Percentiles rank a stretch among this genome's conserved stretches.
Evolutionary conservation across 805 yeast species (phyloP).

Genomic region (Candida alai): DNA sequence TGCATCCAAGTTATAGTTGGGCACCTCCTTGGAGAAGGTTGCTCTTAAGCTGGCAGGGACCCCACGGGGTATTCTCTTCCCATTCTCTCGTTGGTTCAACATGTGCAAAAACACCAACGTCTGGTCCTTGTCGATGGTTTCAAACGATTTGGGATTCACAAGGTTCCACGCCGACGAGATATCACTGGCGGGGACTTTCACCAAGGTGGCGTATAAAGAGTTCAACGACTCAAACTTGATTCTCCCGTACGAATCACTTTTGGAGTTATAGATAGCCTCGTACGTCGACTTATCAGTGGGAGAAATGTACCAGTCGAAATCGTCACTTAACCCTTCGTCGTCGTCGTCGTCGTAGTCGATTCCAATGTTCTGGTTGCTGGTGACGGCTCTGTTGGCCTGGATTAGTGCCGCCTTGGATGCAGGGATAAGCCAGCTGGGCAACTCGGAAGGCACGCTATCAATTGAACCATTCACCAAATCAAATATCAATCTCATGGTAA

Average conservation of each 20-base stretch:
- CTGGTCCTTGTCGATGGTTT: constrained; percentile 91
- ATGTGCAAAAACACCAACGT: constrained; percentile 85
- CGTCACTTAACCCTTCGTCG: constrained; percentile 63
- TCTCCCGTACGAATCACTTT: constrained; percentile 76
- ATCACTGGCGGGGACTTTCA: constrained; percentile 77
- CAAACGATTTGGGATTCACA: constrained; percentile 84
- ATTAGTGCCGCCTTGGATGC: constrained; percentile 81
- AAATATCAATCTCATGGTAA: constrained; percentile 92
- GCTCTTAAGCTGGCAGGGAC: constrained; percentile 93
- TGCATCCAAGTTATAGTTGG: constrained; percentile 59
- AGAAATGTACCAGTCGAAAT: constrained; percentile 95
- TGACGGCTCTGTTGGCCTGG: constrained; percentile 76
- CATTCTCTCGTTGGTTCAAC: constrained; percentile 82
- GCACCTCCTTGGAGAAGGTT: constrained; percentile 81
- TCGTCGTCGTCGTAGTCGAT: constrained; percentile 37
- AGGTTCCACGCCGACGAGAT: constrained; percentile 90
- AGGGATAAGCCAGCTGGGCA: constrained; percentile 94
- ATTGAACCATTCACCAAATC: constrained; percentile 77
- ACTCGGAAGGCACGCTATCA: constrained; percentile 54
- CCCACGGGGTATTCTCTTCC: constrained; percentile 83
- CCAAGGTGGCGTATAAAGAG: constrained; percentile 64
- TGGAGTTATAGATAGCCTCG: constrained; percentile 69
- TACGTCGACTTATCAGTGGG: constrained; percentile 80
- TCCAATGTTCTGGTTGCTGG: constrained; percentile 17
- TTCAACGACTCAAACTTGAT: constrained; percentile 69